phyloP scores from a whole-genome alignment of 352 stramenopile species.

The Pythium volutum region DNA sequence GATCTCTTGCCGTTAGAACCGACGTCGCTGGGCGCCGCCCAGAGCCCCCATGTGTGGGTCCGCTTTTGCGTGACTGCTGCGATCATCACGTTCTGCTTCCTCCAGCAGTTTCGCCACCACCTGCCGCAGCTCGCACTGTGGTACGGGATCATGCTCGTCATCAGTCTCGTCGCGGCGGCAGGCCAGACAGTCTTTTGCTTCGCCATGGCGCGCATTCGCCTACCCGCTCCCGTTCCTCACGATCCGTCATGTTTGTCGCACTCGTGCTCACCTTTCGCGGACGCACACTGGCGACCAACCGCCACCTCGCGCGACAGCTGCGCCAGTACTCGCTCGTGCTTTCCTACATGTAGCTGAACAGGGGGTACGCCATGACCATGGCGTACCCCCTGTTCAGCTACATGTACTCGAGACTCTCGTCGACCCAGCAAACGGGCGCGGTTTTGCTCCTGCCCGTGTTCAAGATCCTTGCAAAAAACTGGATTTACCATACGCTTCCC shows the following conservation, averaged over 20 bases:
- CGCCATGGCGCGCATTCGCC: slow-evolving; percentile 16
- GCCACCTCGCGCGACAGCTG: not conserved
- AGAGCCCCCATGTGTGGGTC: slow-evolving; percentile 3
- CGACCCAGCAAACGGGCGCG: slow-evolving; percentile 12
- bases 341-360: slow-evolving; percentile 5
- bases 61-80: not conserved
- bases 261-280: not conserved
- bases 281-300: too few species aligned
- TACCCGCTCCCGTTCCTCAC: slow-evolving; percentile 45
- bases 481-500: slow-evolving; percentile 23
- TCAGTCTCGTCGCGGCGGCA: not conserved
- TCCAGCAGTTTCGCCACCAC: slow-evolving; percentile 14
- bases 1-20: slow-evolving; percentile 6
- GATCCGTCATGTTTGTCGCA: slow-evolving; percentile 23
- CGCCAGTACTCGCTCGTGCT: slow-evolving; percentile 2
- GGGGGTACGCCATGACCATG: slow-evolving; percentile 13
- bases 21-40: not conserved
- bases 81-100: slow-evolving; percentile 2
- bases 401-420: slow-evolving; percentile 15
- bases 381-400: slow-evolving; percentile 20
- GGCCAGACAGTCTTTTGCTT: not conserved
- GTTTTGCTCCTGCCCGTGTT: slow-evolving; percentile 34
- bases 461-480: slow-evolving; percentile 41
- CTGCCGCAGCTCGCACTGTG: not conserved
- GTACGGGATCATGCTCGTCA: slow-evolving; percentile 3